Evolutionary conservation across 306 rosid species (phyloP), one percentile per base, ranked within the genome.

Genomic region (Glycyrrhiza uralensis): DNA sequence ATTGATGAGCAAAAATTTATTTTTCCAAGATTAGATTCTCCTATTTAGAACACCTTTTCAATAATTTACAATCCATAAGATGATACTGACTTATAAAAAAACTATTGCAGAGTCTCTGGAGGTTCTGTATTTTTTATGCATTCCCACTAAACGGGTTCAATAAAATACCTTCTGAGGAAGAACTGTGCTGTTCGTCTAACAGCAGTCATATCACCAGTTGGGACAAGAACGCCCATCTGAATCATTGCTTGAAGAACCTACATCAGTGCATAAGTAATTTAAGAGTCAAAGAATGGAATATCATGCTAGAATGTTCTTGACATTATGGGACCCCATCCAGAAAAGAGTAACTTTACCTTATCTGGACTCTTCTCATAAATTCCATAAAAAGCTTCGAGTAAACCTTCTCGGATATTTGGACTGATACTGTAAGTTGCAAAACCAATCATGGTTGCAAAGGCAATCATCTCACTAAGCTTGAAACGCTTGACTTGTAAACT

Each of bases 211-310:
- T 95, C 96, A 84, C 99, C 99, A 54, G 99, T 95, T 33, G 97
- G 97, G 87, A 91, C 99, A 82, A 95, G 99, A 82, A 95, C 97
- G 47, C 97, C 99, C 99, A 95, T 95, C 84, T 87, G 97, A 85
- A 91, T 54, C 99, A 95, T 95, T 81, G 99, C 87, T 69, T 88
- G 91, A 79, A 95, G 95, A 81, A 95, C 99, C 97, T 95, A 87
- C 45, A 85, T 45, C 60, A 74, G 60, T 35, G 66, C 30, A 76
- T 50, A 65, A 81, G 69, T 67, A 70, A 17, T 72, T 63, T 18
- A 49, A n/a, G 9, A 56, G 23, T 41, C 26, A 69, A 68, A 52
- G 38, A 39, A 80, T 38, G 45, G 39, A 38, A 79, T 47, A 81
- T 24, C 36, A 52, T 44, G 42, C 44, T 60, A 56, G 38, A 47